These are phyloP conservation scores for Beauveria brongniartii DNA, from an alignment of 2,329 filamentous ascomycete genomes.

Conservation along the genomic window DNA sequence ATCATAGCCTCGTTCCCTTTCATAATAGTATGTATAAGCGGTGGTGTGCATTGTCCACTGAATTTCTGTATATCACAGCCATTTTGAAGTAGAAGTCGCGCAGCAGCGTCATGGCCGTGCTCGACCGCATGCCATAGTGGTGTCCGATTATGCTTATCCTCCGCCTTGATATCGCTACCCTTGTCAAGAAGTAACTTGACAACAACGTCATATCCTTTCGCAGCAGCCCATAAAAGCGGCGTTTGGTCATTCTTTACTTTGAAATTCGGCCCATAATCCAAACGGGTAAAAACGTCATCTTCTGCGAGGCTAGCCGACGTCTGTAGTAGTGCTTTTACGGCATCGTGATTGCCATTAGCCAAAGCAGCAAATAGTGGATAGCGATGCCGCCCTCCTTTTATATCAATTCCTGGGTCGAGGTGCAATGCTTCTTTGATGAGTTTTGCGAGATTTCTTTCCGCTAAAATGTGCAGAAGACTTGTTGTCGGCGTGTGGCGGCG, in stretches of 20 bases:
- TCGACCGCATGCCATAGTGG: neutral
- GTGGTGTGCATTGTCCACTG: no score
- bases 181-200: neutral
- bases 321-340: neutral
- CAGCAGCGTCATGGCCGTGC: neutral
- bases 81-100: neutral
- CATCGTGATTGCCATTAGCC: neutral
- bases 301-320: neutral
- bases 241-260: neutral
- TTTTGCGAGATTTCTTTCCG: neutral
- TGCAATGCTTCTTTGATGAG: neutral
- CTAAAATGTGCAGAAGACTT: conserved; percentile 12
- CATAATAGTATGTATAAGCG: no score
- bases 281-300: neutral
- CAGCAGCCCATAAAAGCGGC: neutral
- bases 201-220: neutral
- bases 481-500: neutral
- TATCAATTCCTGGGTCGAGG: neutral
- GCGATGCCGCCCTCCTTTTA: neutral
- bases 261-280: neutral
- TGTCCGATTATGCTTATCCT: rapidly evolving
- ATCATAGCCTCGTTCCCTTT: no score
- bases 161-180: neutral
- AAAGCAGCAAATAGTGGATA: neutral
- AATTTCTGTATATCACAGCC: no score